These are phyloP conservation scores for Ceratobasidium sp. DNA, from an alignment of 1,284 basidiomycete species.

Conservation along the genomic window DNA sequence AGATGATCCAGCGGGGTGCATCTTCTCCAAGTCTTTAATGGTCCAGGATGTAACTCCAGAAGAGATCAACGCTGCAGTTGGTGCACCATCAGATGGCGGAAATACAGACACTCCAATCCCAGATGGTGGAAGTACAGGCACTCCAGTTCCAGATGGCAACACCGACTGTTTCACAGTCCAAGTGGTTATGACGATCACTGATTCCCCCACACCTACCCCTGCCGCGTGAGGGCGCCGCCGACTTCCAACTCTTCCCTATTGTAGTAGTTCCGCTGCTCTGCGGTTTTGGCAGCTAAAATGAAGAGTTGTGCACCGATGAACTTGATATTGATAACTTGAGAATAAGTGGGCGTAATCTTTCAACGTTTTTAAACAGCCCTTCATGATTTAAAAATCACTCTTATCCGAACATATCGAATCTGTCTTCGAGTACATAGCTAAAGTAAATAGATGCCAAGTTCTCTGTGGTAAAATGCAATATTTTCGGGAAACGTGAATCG, in stretches of 20 bases:
- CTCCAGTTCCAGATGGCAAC: slow-evolving; percentile 31
- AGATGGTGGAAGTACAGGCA: slow-evolving; percentile 31
- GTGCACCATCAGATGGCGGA: slow-evolving; percentile 32
- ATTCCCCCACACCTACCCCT: slow-evolving; percentile 28
- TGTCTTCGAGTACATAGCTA: too few species aligned
- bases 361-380: background rate
- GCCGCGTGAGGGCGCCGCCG: slow-evolving; percentile 47
- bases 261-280: slow-evolving; percentile 49
- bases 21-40: slow-evolving; percentile 73
- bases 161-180: slow-evolving; percentile 46
- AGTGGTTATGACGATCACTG: slow-evolving; percentile 47
- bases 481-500: too few species aligned
- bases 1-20: slow-evolving; percentile 71
- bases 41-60: slow-evolving; percentile 70
- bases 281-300: background rate
- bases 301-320: background rate
- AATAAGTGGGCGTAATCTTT: background rate
- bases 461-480: too few species aligned
- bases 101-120: slow-evolving; percentile 28
- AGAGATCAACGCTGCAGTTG: slow-evolving; percentile 66
- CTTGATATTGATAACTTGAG: background rate
- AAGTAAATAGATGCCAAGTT: too few species aligned
- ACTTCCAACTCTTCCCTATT: slow-evolving; percentile 47
- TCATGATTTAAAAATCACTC: too few species aligned
- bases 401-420: too few species aligned